A percentile compares a stretch with the other conserved stretches of the same genome.
Conservation (phyloP, 139 green algal genomes). For the Chlorella sp. region DNA sequence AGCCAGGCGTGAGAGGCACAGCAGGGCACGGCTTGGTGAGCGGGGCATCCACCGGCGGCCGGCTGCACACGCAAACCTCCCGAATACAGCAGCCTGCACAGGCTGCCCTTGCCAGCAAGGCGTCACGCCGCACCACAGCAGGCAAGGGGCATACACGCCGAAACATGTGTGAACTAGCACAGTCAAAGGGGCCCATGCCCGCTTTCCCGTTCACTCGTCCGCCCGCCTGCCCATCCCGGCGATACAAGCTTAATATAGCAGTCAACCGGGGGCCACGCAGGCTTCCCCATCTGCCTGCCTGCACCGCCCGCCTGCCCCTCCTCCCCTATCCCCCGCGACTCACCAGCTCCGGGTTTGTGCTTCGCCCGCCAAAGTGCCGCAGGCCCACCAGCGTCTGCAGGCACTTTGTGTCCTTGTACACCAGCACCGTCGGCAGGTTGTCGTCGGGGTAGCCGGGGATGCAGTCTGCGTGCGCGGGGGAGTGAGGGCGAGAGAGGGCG, state of each 20-base stretch:
- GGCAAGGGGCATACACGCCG: background rate
- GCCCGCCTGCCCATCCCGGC: no score
- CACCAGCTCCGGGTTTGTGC: conserved; percentile 76
- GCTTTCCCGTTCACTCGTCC: no score
- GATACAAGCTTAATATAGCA: background rate
- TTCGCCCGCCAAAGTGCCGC: conserved; percentile 69
- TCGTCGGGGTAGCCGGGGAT: conserved; percentile 84
- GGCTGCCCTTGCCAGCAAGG: background rate
- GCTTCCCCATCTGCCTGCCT: no score
- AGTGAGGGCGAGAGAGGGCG: background rate
- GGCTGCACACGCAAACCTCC: background rate
- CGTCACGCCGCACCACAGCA: background rate
- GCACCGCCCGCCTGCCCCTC: background rate
- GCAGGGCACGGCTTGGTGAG: background rate
- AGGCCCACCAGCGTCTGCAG: conserved; percentile 74
- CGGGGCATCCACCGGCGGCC: background rate
- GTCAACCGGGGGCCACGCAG: no score
- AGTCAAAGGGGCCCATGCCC: no score
- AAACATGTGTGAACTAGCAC: background rate
- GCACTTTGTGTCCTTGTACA: conserved; percentile 84
- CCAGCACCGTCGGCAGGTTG: conserved; percentile 91
- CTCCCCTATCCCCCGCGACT: background rate
- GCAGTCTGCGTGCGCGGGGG: conserved; percentile 32
- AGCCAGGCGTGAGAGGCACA: background rate
- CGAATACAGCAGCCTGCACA: background rate